Evolutionary conservation across 768 basidiomycete species (phyloP).

Genomic region (Trametes sanguinea): DNA sequence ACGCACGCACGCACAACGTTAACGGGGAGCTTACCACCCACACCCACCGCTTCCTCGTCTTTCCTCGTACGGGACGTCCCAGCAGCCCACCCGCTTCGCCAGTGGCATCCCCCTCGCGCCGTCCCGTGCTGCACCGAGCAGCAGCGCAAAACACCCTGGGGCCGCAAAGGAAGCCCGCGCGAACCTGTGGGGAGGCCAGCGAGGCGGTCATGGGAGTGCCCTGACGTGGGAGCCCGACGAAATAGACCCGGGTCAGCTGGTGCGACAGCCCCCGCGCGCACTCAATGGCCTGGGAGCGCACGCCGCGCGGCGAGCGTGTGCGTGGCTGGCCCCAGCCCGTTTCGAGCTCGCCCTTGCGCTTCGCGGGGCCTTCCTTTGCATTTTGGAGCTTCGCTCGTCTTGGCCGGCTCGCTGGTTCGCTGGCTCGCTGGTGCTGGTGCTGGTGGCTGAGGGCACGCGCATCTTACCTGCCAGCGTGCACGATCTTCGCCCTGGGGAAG

Average conservation of each 20-base stretch:
- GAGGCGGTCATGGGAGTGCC: not conserved
- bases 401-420: too few species aligned
- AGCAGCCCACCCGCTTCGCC: too few species aligned
- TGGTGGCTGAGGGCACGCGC: not conserved
- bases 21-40: too few species aligned
- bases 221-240: constrained; percentile 16
- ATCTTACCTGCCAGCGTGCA: not conserved
- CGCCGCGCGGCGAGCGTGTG: not conserved
- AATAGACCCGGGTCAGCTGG: constrained; percentile 18
- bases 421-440: not conserved
- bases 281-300: constrained; percentile 17
- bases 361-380: too few species aligned
- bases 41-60: too few species aligned
- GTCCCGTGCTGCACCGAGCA: too few species aligned
- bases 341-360: not conserved
- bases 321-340: not conserved
- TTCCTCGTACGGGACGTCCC: too few species aligned
- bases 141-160: too few species aligned
- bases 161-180: too few species aligned
- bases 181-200: not conserved
- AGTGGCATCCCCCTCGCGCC: too few species aligned
- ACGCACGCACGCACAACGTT: too few species aligned
- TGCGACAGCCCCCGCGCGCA: constrained; percentile 8
- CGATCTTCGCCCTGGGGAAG: not conserved
- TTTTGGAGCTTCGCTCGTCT: too few species aligned